These are phyloP conservation scores for Protomyces pachydermus DNA, from an alignment of 1,139 yeast genomes.

Conservation along the genomic window DNA sequence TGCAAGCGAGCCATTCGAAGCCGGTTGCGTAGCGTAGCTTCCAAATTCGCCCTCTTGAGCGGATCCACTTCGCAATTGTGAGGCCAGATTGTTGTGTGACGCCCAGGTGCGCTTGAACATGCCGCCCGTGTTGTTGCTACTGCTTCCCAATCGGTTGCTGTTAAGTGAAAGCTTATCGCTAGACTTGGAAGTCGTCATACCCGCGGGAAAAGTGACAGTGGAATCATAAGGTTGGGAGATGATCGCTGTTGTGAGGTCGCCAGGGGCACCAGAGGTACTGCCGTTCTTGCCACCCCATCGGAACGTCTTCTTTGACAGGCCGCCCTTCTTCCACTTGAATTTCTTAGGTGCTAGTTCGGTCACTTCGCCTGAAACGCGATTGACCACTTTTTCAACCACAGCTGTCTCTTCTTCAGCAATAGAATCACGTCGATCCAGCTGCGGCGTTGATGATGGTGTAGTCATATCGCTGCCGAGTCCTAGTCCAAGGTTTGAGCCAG, in stretches of 20 bases:
- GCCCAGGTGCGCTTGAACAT: constrained; percentile 25
- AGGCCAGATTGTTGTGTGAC: constrained; percentile 17
- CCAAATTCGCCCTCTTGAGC: constrained; percentile 1
- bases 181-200: constrained; percentile 9
- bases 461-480: not conserved
- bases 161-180: constrained; percentile 10
- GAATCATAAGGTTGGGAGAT: not conserved
- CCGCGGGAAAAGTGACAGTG: not conserved
- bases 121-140: constrained; percentile 2
- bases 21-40: not conserved
- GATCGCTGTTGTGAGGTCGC: not conserved
- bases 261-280: not conserved
- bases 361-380: constrained; percentile 13
- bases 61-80: not conserved
- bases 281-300: constrained; percentile 15
- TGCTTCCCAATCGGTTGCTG: not conserved
- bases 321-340: constrained; percentile 30
- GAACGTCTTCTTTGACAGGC: constrained; percentile 12
- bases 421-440: not conserved
- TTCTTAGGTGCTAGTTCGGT: constrained; percentile 9
- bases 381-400: constrained; percentile 11
- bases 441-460: not conserved
- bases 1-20: not conserved
- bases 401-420: constrained; percentile 19
- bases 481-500: not conserved